Base-by-base conservation (phyloP, 2,329 filamentous ascomycete species). In the Fusarium paranaense region DNA sequence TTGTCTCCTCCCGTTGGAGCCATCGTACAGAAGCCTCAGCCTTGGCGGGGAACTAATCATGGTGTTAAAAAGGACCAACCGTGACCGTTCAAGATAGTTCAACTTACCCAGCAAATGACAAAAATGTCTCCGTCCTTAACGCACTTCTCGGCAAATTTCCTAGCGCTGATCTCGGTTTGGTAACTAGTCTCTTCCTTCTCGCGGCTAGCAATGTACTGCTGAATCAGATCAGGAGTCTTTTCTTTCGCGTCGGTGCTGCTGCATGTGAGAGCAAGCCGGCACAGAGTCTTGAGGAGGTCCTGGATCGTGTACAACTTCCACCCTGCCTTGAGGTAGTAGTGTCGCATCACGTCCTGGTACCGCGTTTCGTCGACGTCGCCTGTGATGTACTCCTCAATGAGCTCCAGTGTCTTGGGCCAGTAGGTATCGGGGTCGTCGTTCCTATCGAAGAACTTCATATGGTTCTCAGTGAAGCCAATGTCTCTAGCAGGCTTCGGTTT, bases 291-390 rank as follows among this genome's bases (percentile, higher is more conserved):
- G 62, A 98, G 90, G 33, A 98, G 90, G 81, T 97, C 95, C 80
- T 97, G 94, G 73, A 98, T 92, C 6, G 94, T 95, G 85, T 98
- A 99, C 42, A 98, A 85, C 78, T 95, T 95, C 93, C 96, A 99
- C 8, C 97, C 97, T 74, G 91, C 93, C 80, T 93, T 92, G 67
- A 98, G 88, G 81, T 98, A 99, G 84, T 95, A 98, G 74, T 95
- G 94, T 27, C 97, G 93, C 66, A 99, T 87, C 7, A 95, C 93
- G 79, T 98, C 95, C 82, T 98, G 96, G 76, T 97, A 94, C 33
- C 94, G 91, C 62, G 86, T 88, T 82, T 95, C 92, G 62, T 98
- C 97, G 40, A 95, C 87, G 11, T 97, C 94, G 6, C 93, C 92
- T 50, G 91, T 90, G 74, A 98, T 91, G 74, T 94, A 95, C 56